These are phyloP conservation scores for Lindgomyces ingoldianus DNA, from an alignment of 495 filamentous ascomycete genomes.

Conservation along the genomic window DNA sequence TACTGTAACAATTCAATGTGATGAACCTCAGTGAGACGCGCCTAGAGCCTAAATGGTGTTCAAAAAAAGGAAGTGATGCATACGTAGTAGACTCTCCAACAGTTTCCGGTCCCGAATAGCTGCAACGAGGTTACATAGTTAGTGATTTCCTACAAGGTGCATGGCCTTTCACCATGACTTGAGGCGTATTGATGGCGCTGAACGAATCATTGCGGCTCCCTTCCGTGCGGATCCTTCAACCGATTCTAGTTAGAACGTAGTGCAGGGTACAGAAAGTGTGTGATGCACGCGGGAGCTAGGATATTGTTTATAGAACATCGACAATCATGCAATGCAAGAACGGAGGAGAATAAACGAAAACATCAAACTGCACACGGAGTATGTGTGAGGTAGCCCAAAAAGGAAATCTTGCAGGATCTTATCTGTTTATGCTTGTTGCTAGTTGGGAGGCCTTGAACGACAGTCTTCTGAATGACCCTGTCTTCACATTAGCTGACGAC, in stretches of 20 bases:
- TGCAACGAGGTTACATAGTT: background rate
- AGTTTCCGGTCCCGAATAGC: too few relatives aligned
- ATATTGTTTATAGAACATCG: background rate
- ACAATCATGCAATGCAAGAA: conserved; percentile 5
- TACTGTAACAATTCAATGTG: too few relatives aligned
- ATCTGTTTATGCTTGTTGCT: too few relatives aligned
- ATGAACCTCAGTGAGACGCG: too few relatives aligned
- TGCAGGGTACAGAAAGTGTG: background rate
- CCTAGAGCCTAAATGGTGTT: too few relatives aligned
- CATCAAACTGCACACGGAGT: too few relatives aligned
- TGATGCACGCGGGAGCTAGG: background rate
- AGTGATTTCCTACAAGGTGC: background rate
- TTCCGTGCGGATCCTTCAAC: background rate
- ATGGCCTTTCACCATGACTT: background rate
- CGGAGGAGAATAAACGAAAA: conserved; percentile 1
- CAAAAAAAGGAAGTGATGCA: too few relatives aligned
- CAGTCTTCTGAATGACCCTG: too few relatives aligned
- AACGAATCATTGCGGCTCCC: background rate
- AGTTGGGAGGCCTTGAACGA: too few relatives aligned
- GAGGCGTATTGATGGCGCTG: background rate
- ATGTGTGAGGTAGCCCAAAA: background rate
- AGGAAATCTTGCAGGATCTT: background rate
- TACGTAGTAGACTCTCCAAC: too few relatives aligned
- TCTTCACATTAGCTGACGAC: too few relatives aligned
- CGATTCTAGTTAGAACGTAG: background rate